phyloP scores from a whole-genome alignment of 768 basidiomycete genomes.

The Auriscalpium vulgare region DNA sequence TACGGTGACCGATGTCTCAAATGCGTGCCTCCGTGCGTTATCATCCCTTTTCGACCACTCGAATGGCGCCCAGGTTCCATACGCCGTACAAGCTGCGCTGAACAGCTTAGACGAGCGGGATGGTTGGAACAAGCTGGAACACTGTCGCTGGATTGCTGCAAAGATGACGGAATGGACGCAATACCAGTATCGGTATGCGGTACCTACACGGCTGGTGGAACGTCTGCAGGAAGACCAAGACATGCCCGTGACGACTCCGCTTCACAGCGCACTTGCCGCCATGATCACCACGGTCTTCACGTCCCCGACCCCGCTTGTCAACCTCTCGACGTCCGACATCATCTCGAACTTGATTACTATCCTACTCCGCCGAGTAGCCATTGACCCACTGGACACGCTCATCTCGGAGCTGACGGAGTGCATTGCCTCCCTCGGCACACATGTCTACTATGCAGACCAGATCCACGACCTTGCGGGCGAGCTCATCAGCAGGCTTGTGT shows the following conservation, averaged over 20 bases:
- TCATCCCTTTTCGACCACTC: slow-evolving; percentile 69
- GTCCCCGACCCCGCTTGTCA: slow-evolving; percentile 75
- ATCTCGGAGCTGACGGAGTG: slow-evolving; percentile 65
- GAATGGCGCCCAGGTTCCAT: slow-evolving; percentile 64
- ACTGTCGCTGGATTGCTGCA: slow-evolving; percentile 78
- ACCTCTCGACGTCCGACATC: slow-evolving; percentile 86
- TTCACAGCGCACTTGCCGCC: slow-evolving; percentile 55
- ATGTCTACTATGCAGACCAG: slow-evolving; percentile 94
- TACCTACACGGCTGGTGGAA: slow-evolving; percentile 81
- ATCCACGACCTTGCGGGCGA: slow-evolving; percentile 88
- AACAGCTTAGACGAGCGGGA: slow-evolving; percentile 53
- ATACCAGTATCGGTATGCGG: slow-evolving; percentile 88
- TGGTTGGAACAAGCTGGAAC: slow-evolving; percentile 59
- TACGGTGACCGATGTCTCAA: slow-evolving; percentile 60
- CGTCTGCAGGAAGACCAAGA: slow-evolving; percentile 61
- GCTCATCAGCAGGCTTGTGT: slow-evolving; percentile 63
- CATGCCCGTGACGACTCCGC: slow-evolving; percentile 31
- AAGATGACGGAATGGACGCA: slow-evolving; percentile 81
- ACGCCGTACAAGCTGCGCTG: slow-evolving; percentile 65
- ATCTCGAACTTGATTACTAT: slow-evolving; percentile 70
- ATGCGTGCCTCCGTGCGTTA: slow-evolving; percentile 63
- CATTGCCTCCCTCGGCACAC: slow-evolving; percentile 78
- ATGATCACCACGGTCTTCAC: slow-evolving; percentile 85
- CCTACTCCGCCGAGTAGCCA: slow-evolving; percentile 59
- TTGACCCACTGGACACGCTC: slow-evolving; percentile 55